Evolutionary conservation across 106 monocot genomes (phyloP), one percentile per base, ranked within the genome.

Genomic region (Dendrobium chrysotoxum): DNA sequence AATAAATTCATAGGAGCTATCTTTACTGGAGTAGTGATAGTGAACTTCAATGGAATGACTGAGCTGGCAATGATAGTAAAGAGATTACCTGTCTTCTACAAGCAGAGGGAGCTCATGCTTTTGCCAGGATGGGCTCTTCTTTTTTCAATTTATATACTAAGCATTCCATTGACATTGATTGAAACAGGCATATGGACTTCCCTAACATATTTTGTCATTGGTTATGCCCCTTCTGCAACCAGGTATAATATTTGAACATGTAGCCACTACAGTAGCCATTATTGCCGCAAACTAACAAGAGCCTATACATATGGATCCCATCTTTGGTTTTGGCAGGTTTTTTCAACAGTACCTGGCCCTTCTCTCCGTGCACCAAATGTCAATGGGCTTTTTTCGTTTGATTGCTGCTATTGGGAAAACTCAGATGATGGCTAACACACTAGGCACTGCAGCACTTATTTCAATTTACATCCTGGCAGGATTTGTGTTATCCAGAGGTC

Each of bases 31-130:
- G 85, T 94, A n/a, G 82, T 91, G 30, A 85, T 88, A 64, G 93
- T 94, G 58, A 91, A 86, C 76, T 94, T 94, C 82, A 94, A 94
- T 89, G 93, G 91, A 75, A 91, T 91, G 93, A 81, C 91, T 16
- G 93, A 93, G 77, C 47, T 93, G 21, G 55, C 82, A 66, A 91
- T 93, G 85, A 91, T 80, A 58, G 79, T 91, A 65, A 87, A 70
- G 28, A 81, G 93, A 65, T 80, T 94, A 47, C 91, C 93, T 4
- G 84, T 87, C 50, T 91, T 91, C 76, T 91, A 91, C 80, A 94
- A 94, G 82, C 91, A 94, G 42, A 91, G 91, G 61, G 88, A 91
- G 67, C 75, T 91, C 53, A 47, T 94, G 77, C 38, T 28, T 75
- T 82, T 89, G 79, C 94, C 94, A 57, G 84, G 88, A 71, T 94